Percentiles rank a stretch among this genome's conserved stretches.
Conservation (phyloP, 2,329 filamentous ascomycete genomes). For the Cladosporium velox region DNA sequence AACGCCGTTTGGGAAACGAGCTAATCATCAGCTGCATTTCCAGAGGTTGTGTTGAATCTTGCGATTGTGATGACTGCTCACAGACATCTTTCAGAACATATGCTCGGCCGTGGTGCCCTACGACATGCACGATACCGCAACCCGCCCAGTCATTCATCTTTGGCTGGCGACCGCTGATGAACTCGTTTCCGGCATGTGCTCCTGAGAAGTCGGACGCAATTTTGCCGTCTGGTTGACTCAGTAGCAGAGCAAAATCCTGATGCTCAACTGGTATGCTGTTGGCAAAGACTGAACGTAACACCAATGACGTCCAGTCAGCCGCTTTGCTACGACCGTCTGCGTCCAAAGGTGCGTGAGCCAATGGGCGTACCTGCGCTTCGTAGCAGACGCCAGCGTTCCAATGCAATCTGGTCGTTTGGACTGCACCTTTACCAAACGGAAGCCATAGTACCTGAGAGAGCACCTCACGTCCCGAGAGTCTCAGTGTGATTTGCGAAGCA, state of each 20-base stretch:
- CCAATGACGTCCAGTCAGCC: constrained; percentile 16
- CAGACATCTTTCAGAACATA: constrained; percentile 25
- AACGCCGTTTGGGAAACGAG: constrained; percentile 56
- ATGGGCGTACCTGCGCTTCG: constrained; percentile 15
- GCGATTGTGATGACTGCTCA: not conserved
- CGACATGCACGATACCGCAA: constrained; percentile 26
- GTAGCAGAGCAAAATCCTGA: constrained; percentile 25
- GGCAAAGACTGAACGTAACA: constrained; percentile 21
- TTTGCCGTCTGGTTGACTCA: constrained; percentile 14
- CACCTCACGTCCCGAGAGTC: not conserved
- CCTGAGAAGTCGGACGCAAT: not conserved
- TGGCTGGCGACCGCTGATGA: not conserved
- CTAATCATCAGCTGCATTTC: constrained; percentile 20
- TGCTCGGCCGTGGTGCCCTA: constrained; percentile 22
- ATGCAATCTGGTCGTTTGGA: constrained; percentile 26
- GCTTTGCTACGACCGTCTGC: not conserved
- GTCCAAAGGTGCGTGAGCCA: not conserved
- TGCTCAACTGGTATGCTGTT: constrained; percentile 17
- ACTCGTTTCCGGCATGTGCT: constrained; percentile 12
- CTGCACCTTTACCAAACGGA: constrained; percentile 20
- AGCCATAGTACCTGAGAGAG: constrained; percentile 27
- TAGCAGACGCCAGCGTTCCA: constrained; percentile 31
- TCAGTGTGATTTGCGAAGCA: constrained; percentile 13
- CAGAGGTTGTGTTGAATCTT: not conserved
- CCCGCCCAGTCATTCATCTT: not conserved